Percentiles rank a stretch among this genome's conserved stretches.
Conservation (phyloP, 2,329 filamentous ascomycete genomes). For the Chaetomiaceae sp. region DNA sequence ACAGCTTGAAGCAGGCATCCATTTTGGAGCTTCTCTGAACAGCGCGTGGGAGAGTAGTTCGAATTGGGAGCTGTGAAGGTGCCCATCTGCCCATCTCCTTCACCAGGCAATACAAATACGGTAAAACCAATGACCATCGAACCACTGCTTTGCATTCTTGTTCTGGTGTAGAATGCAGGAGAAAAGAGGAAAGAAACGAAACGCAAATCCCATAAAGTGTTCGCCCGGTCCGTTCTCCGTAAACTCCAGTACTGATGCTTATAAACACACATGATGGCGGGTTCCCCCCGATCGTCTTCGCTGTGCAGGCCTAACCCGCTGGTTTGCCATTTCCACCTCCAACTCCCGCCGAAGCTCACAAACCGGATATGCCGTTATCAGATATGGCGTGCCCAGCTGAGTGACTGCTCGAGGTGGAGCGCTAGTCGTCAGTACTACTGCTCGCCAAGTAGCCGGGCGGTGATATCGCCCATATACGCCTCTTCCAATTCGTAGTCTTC, state of each 20-base stretch:
- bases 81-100: background rate
- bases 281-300: background rate
- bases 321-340: background rate
- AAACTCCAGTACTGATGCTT: constrained; percentile 21
- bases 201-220: background rate
- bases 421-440: constrained; percentile 24
- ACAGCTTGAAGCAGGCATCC: too few species aligned
- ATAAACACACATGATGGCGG: background rate
- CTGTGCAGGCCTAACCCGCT: background rate
- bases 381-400: background rate
- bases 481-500: constrained; percentile 84
- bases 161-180: background rate
- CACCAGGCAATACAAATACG: too few species aligned
- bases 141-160: constrained; percentile 1
- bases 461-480: constrained; percentile 86
- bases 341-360: background rate
- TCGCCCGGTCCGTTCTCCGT: background rate
- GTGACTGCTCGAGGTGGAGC: background rate
- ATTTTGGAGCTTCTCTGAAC: too few species aligned
- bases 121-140: too few species aligned
- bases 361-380: background rate
- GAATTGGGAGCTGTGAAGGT: too few species aligned
- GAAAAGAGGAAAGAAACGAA: constrained; percentile 1
- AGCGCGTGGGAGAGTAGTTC: too few species aligned
- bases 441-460: constrained; percentile 77